Percentiles rank a stretch among this genome's conserved stretches.
phyloP scores from a whole-genome alignment of 768 basidiomycete species.

The Leccinum arenicola region DNA sequence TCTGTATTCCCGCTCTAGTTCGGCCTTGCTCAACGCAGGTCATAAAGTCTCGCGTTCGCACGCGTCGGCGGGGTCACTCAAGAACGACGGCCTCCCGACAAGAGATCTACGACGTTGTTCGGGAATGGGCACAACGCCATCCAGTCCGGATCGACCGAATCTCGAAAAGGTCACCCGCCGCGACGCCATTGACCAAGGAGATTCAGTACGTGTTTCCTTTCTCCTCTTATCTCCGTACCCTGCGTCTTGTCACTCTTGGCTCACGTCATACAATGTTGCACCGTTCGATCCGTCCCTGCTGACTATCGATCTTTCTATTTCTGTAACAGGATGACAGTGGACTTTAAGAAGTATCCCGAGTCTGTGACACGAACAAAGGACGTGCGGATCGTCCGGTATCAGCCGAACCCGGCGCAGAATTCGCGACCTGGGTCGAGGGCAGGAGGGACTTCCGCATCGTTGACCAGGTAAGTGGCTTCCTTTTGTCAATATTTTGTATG shows the following conservation, averaged over 20 bases:
- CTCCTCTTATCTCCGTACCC: background rate
- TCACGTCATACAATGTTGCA: background rate
- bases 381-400: constrained; percentile 83
- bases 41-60: constrained; percentile 88
- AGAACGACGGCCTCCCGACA: constrained; percentile 73
- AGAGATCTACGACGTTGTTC: constrained; percentile 78
- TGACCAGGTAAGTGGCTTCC: constrained; percentile 16
- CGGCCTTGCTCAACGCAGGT: constrained; percentile 85
- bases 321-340: constrained; percentile 42
- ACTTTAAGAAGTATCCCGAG: constrained; percentile 74
- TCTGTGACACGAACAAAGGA: constrained; percentile 58
- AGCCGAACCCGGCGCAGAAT: constrained; percentile 84
- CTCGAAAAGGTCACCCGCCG: constrained; percentile 67
- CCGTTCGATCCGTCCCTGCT: no score
- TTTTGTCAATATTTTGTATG: background rate
- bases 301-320: no score
- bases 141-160: constrained; percentile 87
- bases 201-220: constrained; percentile 48
- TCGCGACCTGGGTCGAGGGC: constrained; percentile 90
- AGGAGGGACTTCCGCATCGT: constrained; percentile 31
- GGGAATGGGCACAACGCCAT: constrained; percentile 78
- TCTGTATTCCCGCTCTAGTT: constrained; percentile 42
- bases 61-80: constrained; percentile 83
- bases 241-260: background rate
- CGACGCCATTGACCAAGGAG: constrained; percentile 60